Evolutionary conservation across 345 rosid species (phyloP), one percentile per base, ranked within the genome.

Genomic region (Citrus sp.): DNA sequence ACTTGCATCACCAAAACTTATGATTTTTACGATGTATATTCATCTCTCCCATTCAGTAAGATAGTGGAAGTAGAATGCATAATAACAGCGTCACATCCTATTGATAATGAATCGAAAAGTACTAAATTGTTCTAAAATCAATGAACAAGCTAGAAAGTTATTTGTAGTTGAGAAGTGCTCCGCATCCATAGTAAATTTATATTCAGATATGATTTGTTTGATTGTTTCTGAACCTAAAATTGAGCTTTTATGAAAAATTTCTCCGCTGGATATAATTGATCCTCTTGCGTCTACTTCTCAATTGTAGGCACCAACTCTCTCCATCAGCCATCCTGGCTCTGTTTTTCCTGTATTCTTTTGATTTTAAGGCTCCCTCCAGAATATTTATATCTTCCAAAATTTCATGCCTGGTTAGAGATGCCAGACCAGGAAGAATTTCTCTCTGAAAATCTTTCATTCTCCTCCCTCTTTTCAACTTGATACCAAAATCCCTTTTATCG

Each of bases 401-500:
- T 86, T 93, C 98, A 1, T 84, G 91, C 60, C 91, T 86, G 32
- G 98, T 87, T 59, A 93, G 94, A 10, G 91, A 82, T 2, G 91
- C 80, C 34, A 93, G 84, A 51, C 85, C 75, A 1, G 96, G 98
- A 72, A 93, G 85, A 81, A 93, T 91, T 83, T 93, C 98, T 75
- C 77, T 89, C 64, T 88, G 96, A 70, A 93, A 93, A 82, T 93
- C 93, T 82, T 93, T 93, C 92, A 93, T 58, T 72, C 98, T 88
- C 69, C 98, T 86, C 27, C 98, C 98, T 76, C 98, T 85, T 82
- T 90, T 91, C 82, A 89, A 74, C 84, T 87, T 93, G 35, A 80
- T 16, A 75, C 92, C 77, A 56, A 85, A 78, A 79, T 90, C 91
- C 77, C 88, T 89, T 51, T 72, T 84, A 63, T 80, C 88, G 2